These are phyloP conservation scores for Lizonia empirigonia DNA, from an alignment of 2,329 filamentous ascomycete species.

Conservation along the genomic window DNA sequence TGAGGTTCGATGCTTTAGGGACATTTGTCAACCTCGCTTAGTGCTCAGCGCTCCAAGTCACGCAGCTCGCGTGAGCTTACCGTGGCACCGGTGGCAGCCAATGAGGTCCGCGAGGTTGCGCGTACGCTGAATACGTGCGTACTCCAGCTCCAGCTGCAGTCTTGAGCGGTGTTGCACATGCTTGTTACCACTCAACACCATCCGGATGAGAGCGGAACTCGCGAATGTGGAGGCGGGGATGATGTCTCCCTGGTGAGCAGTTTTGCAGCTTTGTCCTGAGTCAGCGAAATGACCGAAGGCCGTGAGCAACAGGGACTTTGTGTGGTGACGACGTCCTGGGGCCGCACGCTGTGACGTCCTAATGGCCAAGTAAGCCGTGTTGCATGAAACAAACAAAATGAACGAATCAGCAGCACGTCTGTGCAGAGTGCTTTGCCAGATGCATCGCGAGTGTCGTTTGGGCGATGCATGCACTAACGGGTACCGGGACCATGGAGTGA, in stretches of 20 bases:
- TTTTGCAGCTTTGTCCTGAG: not conserved
- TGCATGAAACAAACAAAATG: slow-evolving; percentile 22
- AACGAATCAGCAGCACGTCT: slow-evolving; percentile 21
- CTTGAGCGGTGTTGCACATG: not conserved
- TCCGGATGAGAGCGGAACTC: slow-evolving; percentile 4
- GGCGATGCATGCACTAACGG: slow-evolving; percentile 18
- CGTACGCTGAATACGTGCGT: not conserved
- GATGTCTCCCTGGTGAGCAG: not conserved
- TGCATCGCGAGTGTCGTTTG: slow-evolving; percentile 25
- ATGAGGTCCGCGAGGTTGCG: not conserved
- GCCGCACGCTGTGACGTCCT: slow-evolving; percentile 14
- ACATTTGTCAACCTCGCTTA: not conserved
- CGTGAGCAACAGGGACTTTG: slow-evolving; percentile 17
- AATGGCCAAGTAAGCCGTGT: slow-evolving; percentile 15
- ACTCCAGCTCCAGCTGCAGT: not conserved
- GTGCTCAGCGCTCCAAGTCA: not conserved
- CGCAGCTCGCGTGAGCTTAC: slow-evolving; percentile 11
- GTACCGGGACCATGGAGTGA: slow-evolving; percentile 23
- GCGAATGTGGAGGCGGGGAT: not conserved
- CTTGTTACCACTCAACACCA: not conserved
- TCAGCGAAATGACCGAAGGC: slow-evolving; percentile 9
- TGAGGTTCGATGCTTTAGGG: not conserved
- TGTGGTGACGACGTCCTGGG: slow-evolving; percentile 15
- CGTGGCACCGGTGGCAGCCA: slow-evolving; percentile 2
- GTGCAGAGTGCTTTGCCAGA: slow-evolving; percentile 15